Base-by-base conservation (phyloP, 2,329 filamentous ascomycete species). In the Septoria petroselini region DNA sequence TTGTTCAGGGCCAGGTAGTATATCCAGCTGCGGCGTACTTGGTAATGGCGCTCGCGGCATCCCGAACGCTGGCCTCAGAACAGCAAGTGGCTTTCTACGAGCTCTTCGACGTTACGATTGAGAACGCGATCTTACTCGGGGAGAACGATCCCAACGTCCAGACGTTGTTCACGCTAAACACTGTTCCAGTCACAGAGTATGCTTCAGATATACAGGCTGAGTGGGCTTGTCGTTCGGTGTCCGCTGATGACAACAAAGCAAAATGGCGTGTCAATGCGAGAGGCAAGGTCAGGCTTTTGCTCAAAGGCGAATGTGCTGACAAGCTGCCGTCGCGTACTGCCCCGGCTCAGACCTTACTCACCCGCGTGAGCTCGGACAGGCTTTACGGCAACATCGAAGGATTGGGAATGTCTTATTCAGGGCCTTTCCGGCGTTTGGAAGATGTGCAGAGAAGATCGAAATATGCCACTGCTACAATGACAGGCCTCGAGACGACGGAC, bases 11-110 rank as follows among this genome's bases (percentile, higher is more conserved):
- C 5, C 56, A 62, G 15, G 58, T 62, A 17, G 53, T 71, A 1
- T 69, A 65, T 27, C 68, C 68, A 1, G 65, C 35, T 18, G 54
- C 63, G 35, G 63, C 58, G 5, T 57, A 54, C 37, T 29, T 61
- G 31, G 39, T 34, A 11, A 53, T 54, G 48, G 58, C 55, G 7
- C 37, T 63, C 7, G 59, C 59, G 37, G 59, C 58, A 9, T 30
- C n/a, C 31, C 37, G 25, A 41, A 41, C 9, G 48, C 47, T 21
- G 50, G 46, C 54, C 27, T 25, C 25, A 3, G 37, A 18, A 21
- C 18, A 18, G 6, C 21, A 38, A n/a, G 47, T 39, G 7, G 40
- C 40, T 19, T 33, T 48, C 18, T 44, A 34, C 41, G 43, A 38
- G 12, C 33, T 46, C 11, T 37, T 29, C n/a, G 31, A 46, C 21